A percentile compares a stretch with the other conserved stretches of the same genome.
These are phyloP conservation scores for Musa itinerans DNA, from an alignment of 176 grass and related monocot species.

Conservation along the genomic window DNA sequence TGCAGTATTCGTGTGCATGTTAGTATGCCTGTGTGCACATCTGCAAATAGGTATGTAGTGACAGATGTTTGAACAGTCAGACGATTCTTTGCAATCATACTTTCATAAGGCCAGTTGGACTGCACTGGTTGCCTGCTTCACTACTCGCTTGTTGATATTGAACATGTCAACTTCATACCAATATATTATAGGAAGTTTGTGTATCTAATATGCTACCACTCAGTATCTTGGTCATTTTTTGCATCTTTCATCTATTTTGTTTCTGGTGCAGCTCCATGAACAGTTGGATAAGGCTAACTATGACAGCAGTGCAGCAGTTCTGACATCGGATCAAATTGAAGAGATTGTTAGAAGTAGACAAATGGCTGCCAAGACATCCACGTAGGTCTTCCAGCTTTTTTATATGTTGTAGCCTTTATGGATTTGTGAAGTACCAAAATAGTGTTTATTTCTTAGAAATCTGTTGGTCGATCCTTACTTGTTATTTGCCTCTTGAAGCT, in stretches of 20 bases:
- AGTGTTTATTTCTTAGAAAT: too few species aligned
- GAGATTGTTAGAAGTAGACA: constrained; percentile 14
- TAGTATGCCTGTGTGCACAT: too few species aligned
- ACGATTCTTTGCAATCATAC: too few species aligned
- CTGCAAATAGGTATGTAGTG: too few species aligned
- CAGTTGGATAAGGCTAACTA: constrained; percentile 53
- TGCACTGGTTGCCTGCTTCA: too few species aligned
- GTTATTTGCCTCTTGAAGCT: too few species aligned
- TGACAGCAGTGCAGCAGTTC: constrained; percentile 36
- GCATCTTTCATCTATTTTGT: neutral
- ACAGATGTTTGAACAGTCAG: neutral
- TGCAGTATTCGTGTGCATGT: neutral
- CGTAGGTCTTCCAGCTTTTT: neutral
- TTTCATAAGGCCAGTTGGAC: too few species aligned
- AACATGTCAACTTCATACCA: neutral
- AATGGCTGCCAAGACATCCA: neutral
- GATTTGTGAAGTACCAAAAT: too few species aligned
- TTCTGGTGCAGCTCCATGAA: constrained; percentile 40
- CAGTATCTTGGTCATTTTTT: neutral
- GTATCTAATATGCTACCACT: neutral
- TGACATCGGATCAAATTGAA: constrained; percentile 40
- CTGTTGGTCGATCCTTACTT: too few species aligned
- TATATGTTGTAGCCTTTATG: too few species aligned
- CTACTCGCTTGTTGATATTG: neutral
- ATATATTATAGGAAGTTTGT: neutral